Conservation (phyloP, 1,284 basidiomycete genomes). For the Pseudozyma pruni region DNA sequence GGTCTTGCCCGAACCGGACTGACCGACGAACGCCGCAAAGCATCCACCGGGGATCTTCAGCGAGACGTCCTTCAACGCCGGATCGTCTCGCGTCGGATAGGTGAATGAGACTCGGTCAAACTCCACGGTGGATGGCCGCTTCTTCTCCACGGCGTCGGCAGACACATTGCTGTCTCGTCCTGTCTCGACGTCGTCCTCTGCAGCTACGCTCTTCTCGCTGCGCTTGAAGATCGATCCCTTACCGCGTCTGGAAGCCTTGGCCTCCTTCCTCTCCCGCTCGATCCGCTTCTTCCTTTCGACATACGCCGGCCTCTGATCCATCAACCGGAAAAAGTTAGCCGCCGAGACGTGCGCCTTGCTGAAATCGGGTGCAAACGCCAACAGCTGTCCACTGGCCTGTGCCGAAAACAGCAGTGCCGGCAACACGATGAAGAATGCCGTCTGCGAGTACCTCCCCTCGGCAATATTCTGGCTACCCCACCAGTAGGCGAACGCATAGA, state of each 20-base stretch:
- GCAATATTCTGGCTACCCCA: slow-evolving; percentile 62
- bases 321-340: slow-evolving; percentile 50
- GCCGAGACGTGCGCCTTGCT: slow-evolving; percentile 59
- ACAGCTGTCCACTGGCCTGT: slow-evolving; percentile 58
- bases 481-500: slow-evolving; percentile 63
- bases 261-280: slow-evolving; percentile 64
- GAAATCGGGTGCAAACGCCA: slow-evolving; percentile 61
- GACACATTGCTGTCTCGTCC: slow-evolving; percentile 77
- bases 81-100: slow-evolving; percentile 35
- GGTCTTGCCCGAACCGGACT: slow-evolving; percentile 62
- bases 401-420: slow-evolving; percentile 61
- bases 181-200: slow-evolving; percentile 88
- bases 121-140: slow-evolving; percentile 9
- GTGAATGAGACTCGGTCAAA: slow-evolving; percentile 45
- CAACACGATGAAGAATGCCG: slow-evolving; percentile 61
- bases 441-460: slow-evolving; percentile 48
- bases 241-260: slow-evolving; percentile 1
- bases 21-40: slow-evolving; percentile 71
- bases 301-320: slow-evolving; percentile 75
- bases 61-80: slow-evolving; percentile 53
- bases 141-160: slow-evolving; percentile 19
- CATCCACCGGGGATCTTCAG: slow-evolving; percentile 50
- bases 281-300: slow-evolving; percentile 69
- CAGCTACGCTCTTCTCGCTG: slow-evolving; percentile 76
- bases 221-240: not conserved